Conservation (phyloP, 345 rosid species). For the Dovyalis caffra region DNA sequence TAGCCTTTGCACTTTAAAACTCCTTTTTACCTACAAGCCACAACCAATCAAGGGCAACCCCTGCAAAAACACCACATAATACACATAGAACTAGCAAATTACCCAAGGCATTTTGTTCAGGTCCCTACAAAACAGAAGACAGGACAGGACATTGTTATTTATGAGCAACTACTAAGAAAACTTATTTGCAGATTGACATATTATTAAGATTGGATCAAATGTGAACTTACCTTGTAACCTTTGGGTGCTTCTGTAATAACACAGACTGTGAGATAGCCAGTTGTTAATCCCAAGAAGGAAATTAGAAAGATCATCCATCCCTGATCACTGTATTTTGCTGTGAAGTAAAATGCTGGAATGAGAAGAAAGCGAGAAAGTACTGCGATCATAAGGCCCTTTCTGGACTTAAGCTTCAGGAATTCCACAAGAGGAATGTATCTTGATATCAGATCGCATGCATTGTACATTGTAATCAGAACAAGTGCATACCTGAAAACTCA, state of each 20-base stretch:
- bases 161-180: neutral
- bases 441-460: slow-evolving; percentile 59
- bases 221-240: slow-evolving; percentile 73
- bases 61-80: slow-evolving; percentile 59
- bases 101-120: slow-evolving; percentile 90
- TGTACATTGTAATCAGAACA: slow-evolving; percentile 64
- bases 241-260: slow-evolving; percentile 76
- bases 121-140: slow-evolving; percentile 58
- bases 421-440: slow-evolving; percentile 61
- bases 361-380: slow-evolving; percentile 57
- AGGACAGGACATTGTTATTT: neutral
- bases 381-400: slow-evolving; percentile 54
- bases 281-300: slow-evolving; percentile 67
- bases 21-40: slow-evolving; percentile 50
- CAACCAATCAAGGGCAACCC: slow-evolving; percentile 76
- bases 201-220: no score
- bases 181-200: neutral
- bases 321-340: slow-evolving; percentile 75
- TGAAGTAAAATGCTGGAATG: slow-evolving; percentile 82
- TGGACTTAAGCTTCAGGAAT: slow-evolving; percentile 60
- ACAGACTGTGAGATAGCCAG: slow-evolving; percentile 82
- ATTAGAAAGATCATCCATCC: slow-evolving; percentile 88
- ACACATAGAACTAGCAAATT: slow-evolving; percentile 68
- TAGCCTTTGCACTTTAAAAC: no score
- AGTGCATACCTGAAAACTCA: slow-evolving; percentile 55